These are phyloP conservation scores for Tillandsia fasciculata DNA, from an alignment of 176 grass and related monocot genomes.

Conservation along the genomic window DNA sequence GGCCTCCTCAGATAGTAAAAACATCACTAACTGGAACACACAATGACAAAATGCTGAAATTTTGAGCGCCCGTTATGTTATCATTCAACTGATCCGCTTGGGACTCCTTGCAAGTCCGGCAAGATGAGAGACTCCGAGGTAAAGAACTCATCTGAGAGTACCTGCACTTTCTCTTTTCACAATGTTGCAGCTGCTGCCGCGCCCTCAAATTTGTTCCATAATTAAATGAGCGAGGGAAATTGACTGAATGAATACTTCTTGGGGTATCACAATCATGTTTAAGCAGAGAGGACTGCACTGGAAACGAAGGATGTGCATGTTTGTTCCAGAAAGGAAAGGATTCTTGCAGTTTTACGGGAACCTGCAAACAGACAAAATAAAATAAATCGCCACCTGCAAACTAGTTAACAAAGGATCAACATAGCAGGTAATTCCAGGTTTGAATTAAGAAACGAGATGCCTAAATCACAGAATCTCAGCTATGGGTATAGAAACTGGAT, in stretches of 20 bases:
- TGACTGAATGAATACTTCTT: neutral
- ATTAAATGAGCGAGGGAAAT: constrained; percentile 11
- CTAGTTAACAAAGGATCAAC: neutral
- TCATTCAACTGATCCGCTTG: neutral
- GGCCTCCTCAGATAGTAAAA: neutral
- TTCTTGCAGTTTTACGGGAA: constrained; percentile 9
- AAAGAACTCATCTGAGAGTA: neutral
- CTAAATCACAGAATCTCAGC: neutral
- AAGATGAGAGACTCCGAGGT: constrained; percentile 9
- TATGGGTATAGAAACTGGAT: too few relatives aligned
- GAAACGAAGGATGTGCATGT: neutral
- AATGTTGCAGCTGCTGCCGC: neutral
- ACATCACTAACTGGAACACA: constrained; percentile 4
- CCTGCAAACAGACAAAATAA: neutral
- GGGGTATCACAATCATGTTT: neutral
- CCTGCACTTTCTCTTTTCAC: neutral
- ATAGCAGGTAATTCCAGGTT: too few relatives aligned
- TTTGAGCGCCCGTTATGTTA: neutral
- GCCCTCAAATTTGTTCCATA: constrained; percentile 4
- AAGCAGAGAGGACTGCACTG: neutral
- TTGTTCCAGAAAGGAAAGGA: constrained; percentile 13
- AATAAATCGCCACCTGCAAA: neutral
- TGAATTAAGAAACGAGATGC: neutral
- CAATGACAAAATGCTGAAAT: constrained; percentile 14
- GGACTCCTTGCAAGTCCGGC: neutral